Base-by-base conservation (phyloP, 768 basidiomycete genomes). In the Boletus subcaerulescens region DNA sequence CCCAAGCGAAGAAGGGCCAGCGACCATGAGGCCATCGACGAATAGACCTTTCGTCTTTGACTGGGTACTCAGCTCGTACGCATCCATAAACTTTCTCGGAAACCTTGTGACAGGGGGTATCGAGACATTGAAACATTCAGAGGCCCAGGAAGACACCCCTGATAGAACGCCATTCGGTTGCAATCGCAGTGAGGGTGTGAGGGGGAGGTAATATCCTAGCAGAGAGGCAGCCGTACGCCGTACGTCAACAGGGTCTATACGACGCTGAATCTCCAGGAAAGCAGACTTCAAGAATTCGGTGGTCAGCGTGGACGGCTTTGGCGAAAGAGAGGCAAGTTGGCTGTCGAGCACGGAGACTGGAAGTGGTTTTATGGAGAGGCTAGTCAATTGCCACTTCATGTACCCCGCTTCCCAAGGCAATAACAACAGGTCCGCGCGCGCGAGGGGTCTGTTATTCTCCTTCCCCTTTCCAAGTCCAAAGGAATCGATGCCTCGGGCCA, bases 361-460 rank as follows among this genome's bases (percentile, higher is more conserved):
- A 15, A 89, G 66, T 5, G 80, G 74, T 64, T 85, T 83, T 50
- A 97, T 74, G 0, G 92, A 89, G 38, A 96, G 79, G 42, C 80
- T 77, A 14, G 76, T 75, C 45, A 95, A 74, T 59, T 84, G 75
- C 73, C 77, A 78, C 12, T 76, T 76, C 56, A 87, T 73, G 67
- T 87, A 95, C 15, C 78, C 80, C 36, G 78, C 70, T 66, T 98
- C 94, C 80, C 86, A 93, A 14, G 89, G 87, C 14, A 88, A 74
- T 35, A 94, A 76, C 31, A 95, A 78, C 39, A 94, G 70, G 70
- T 97, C 93, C 3, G 89, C 91, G 33, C 60, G 67, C 31, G 49
- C 89, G 81, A 4, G 11, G 33, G 39, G 48, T 38, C 6, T 46
- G 22, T 13, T 36, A 2, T 15, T 32, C 15, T 41, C 38, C 11